A percentile compares a stretch with the other conserved stretches of the same genome.
These are phyloP conservation scores for Comarum palustre DNA, from an alignment of 306 rosid genomes.

Conservation along the genomic window DNA sequence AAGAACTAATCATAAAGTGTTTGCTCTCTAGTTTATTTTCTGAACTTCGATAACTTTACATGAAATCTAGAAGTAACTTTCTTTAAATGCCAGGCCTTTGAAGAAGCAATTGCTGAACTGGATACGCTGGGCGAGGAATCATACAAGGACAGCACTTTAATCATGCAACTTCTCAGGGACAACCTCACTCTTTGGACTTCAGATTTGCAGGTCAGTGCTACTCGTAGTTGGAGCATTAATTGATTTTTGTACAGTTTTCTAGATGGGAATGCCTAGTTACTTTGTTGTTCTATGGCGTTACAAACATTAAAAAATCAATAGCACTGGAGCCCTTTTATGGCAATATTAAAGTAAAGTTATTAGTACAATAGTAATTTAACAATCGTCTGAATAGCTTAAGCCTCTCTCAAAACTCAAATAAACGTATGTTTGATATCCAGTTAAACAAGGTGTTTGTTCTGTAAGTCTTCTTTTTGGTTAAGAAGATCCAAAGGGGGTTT, in stretches of 20 bases:
- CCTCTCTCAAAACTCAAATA: background rate
- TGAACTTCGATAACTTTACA: background rate
- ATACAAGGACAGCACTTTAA: conserved; percentile 46
- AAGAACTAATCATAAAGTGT: background rate
- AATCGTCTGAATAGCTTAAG: background rate
- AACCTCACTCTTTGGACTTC: conserved; percentile 52
- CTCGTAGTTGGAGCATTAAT: background rate
- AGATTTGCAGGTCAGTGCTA: conserved; percentile 38
- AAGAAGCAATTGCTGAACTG: conserved; percentile 44
- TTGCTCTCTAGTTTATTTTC: background rate
- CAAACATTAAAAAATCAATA: background rate
- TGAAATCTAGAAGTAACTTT: background rate
- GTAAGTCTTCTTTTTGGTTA: background rate
- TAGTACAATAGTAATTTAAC: background rate
- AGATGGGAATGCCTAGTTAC: background rate
- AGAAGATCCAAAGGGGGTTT: background rate
- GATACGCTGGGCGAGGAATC: conserved; percentile 46
- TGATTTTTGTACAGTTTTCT: background rate
- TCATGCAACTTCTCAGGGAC: conserved; percentile 45
- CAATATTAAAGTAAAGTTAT: background rate
- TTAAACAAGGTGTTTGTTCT: background rate
- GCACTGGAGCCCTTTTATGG: background rate
- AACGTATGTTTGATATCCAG: background rate
- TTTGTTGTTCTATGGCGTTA: background rate
- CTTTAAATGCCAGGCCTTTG: conserved; percentile 28